Percentiles rank a stretch among this genome's conserved stretches.
phyloP scores from a whole-genome alignment of 1,284 basidiomycete species.

The Lignosus rhinocerotis region DNA sequence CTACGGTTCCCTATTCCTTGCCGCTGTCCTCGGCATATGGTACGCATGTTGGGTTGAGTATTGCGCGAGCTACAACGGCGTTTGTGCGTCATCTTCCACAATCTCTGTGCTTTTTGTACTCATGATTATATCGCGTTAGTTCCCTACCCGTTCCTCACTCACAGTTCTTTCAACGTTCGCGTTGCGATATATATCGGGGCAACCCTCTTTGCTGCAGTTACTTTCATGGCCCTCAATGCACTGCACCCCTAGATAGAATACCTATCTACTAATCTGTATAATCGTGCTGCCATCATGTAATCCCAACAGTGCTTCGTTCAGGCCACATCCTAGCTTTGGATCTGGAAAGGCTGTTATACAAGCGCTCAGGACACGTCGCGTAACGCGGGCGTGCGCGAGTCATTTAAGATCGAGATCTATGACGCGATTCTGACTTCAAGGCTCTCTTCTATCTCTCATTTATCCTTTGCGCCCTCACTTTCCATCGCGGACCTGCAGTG shows the following conservation, averaged over 20 bases:
- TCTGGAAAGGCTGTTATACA: not conserved
- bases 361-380: slow-evolving; percentile 12
- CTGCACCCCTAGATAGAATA: slow-evolving; percentile 32
- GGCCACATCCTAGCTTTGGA: not conserved
- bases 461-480: not conserved
- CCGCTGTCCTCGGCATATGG: slow-evolving; percentile 45
- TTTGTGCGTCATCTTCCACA: slow-evolving; percentile 49
- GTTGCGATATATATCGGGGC: slow-evolving; percentile 62
- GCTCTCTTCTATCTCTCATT: not conserved
- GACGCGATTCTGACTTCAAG: slow-evolving; percentile 5
- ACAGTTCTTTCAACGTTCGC: slow-evolving; percentile 53
- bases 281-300: not conserved
- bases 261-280: not conserved
- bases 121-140: slow-evolving; percentile 40
- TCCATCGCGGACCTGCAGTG: not conserved
- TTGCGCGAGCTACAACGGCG: slow-evolving; percentile 61
- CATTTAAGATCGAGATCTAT: slow-evolving; percentile 16
- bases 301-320: not conserved
- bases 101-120: not conserved
- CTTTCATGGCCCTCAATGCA: slow-evolving; percentile 58
- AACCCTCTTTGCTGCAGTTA: slow-evolving; percentile 51
- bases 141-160: slow-evolving; percentile 81
- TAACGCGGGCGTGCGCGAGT: not conserved
- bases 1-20: slow-evolving; percentile 46
- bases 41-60: slow-evolving; percentile 73